Evolutionary conservation across 345 rosid genomes (phyloP).

Genomic region (Populus euphratica): DNA sequence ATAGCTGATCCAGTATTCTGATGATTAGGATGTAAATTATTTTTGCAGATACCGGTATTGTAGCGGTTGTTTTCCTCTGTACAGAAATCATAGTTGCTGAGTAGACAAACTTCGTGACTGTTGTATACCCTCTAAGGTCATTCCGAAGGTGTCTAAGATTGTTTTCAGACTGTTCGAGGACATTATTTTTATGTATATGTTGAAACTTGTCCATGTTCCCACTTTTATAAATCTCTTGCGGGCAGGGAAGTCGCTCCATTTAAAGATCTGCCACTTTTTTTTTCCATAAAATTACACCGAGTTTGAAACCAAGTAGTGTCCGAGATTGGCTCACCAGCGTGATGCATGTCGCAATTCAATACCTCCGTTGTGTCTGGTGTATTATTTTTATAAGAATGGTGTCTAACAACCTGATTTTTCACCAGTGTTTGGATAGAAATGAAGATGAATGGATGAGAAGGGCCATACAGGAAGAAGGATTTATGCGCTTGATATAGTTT

Average conservation of each 20-base stretch:
- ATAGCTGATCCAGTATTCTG: constrained; percentile 12
- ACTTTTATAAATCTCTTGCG: not conserved
- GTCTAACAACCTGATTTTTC: too few relatives aligned
- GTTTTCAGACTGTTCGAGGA: not conserved
- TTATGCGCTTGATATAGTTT: too few relatives aligned
- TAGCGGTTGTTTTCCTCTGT: constrained; percentile 13
- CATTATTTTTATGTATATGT: not conserved
- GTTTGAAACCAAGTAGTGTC: too few relatives aligned
- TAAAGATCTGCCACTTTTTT: not conserved
- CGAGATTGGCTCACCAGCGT: too few relatives aligned
- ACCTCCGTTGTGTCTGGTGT: too few relatives aligned
- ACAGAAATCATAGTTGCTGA: constrained; percentile 14
- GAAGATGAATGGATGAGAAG: too few relatives aligned
- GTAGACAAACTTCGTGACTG: constrained; percentile 1
- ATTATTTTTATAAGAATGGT: too few relatives aligned
- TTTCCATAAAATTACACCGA: not conserved
- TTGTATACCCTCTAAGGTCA: not conserved
- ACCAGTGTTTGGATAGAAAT: too few relatives aligned
- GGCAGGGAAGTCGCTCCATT: not conserved
- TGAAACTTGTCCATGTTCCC: not conserved
- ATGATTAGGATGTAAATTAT: constrained; percentile 16
- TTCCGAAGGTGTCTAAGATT: not conserved
- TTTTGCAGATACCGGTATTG: constrained; percentile 9
- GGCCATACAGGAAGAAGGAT: too few relatives aligned
- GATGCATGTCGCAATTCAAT: too few relatives aligned